Evolutionary conservation across 352 stramenopile genomes (phyloP).

Genomic region (Pythium periplocum): DNA sequence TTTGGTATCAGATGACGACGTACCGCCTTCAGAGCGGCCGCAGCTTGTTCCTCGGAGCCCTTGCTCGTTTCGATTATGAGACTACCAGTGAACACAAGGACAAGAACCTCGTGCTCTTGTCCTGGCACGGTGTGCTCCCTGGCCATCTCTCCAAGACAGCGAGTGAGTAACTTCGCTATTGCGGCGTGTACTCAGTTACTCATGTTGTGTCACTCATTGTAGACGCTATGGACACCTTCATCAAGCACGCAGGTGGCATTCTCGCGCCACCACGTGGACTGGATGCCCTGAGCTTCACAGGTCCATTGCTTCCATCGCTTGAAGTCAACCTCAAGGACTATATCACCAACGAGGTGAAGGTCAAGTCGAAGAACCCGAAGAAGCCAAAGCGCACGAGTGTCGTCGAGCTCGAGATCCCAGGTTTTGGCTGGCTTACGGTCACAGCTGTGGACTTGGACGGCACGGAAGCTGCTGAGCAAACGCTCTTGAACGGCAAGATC

Average conservation of each 20-base stretch:
- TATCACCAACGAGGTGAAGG: constrained; percentile 48
- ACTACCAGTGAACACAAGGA: constrained; percentile 25
- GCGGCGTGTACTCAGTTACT: no score
- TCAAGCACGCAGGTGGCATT: constrained; percentile 73
- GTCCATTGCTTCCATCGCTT: constrained; percentile 41
- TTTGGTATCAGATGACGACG: constrained; percentile 40
- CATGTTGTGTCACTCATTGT: not conserved
- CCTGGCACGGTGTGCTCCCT: constrained; percentile 83
- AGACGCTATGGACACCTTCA: constrained; percentile 72
- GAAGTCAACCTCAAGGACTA: constrained; percentile 70
- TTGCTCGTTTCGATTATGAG: constrained; percentile 77
- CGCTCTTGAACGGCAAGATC: constrained; percentile 55
- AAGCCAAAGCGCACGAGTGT: constrained; percentile 76
- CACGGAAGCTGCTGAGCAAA: constrained; percentile 53
- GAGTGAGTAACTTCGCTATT: constrained; percentile 30
- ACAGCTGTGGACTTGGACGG: constrained; percentile 80
- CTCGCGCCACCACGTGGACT: constrained; percentile 73
- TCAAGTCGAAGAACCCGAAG: constrained; percentile 67
- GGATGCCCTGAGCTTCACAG: constrained; percentile 73
- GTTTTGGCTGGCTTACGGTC: constrained; percentile 77
- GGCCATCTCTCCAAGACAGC: constrained; percentile 76
- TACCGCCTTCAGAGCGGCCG: constrained; percentile 63
- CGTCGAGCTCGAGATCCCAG: constrained; percentile 72
- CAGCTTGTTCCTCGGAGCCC: constrained; percentile 72
- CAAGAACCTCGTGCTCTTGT: constrained; percentile 66